Evolutionary conservation across 2,329 filamentous ascomycete genomes (phyloP), one percentile per base, ranked within the genome.

Genomic region (Paecilomyces sp.): DNA sequence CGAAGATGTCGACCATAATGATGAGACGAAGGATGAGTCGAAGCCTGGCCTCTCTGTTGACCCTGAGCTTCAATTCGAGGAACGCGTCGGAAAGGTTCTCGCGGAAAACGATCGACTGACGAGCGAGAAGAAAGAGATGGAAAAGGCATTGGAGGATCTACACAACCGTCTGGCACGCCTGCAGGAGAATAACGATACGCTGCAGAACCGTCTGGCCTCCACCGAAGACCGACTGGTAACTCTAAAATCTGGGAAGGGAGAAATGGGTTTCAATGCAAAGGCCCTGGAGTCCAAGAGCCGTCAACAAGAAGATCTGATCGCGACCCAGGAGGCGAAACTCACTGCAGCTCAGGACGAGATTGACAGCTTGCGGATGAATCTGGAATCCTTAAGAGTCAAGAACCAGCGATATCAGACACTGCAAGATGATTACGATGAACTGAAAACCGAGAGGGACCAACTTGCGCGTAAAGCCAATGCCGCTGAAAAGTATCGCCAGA

Each of bases 291-390:
- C 61, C 75, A 88, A 65, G 79, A 87, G 75, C 4, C 71, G 74
- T 34, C 75, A 91, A 66, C 86, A 89, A 67, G 87, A 90, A 70
- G 82, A 88, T 60, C 79, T 91, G 56, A 92, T 92, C 68, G 85
- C 86, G 47, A 83, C 80, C 25, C 84, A 91, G 65, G 89, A 92
- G 70, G 81, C 82, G 22, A 83, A 89, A 65, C 75, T 88, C 11
- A 83, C 88, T 59, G 78, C 81, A 33, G 66, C 74, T 31, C 75
- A 79, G 60, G 71, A 77, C 59, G 75, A 79, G 60, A 73, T 77
- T 6, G 76, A 78, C 62, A 73, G 74, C 30, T 65, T 80, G 30
- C 71, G 74, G 22, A 79, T 78, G 72, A 74, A 71, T 0, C 70
- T 77, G 25, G 77, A 79, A 60, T 75, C 76, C 4, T 66, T 79